A percentile compares a stretch with the other conserved stretches of the same genome.
Conservation (phyloP, 1,284 basidiomycete genomes). For the Puccinia polysora region DNA sequence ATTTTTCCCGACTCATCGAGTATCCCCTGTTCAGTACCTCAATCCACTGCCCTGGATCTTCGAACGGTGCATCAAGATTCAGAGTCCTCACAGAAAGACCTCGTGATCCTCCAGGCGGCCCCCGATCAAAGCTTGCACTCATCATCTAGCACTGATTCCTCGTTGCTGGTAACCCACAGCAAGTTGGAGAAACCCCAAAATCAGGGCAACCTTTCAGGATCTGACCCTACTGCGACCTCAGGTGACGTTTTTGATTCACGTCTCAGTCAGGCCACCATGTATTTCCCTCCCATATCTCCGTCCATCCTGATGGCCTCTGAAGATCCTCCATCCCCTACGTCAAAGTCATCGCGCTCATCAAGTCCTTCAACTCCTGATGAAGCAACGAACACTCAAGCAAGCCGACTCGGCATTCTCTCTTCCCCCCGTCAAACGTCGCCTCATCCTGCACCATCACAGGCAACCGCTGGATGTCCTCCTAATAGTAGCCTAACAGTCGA, state of each 20-base stretch:
- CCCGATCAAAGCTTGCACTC: no score
- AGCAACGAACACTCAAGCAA: background rate
- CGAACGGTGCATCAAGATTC: background rate
- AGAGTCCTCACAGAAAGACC: no score
- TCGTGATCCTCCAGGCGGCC: no score
- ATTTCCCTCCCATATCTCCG: slow-evolving; percentile 42
- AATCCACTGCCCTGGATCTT: background rate
- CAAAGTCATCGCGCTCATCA: slow-evolving; percentile 8
- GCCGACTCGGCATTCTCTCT: background rate
- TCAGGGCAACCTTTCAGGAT: background rate
- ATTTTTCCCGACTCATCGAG: background rate
- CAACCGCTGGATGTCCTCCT: slow-evolving; percentile 12
- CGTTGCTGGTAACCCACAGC: no score
- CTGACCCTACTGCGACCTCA: background rate
- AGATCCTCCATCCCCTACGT: background rate
- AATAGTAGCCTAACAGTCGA: background rate
- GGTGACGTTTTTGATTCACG: background rate
- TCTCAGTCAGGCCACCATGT: slow-evolving; percentile 2
- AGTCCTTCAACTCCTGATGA: slow-evolving; percentile 1
- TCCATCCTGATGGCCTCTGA: slow-evolving; percentile 28
- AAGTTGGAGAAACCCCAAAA: background rate
- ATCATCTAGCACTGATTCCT: no score
- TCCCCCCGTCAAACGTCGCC: slow-evolving; percentile 9
- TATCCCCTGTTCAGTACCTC: background rate
- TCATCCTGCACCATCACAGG: slow-evolving; percentile 18